Evolutionary conservation across 306 rosid species (phyloP).

Genomic region (Prunus mira): DNA sequence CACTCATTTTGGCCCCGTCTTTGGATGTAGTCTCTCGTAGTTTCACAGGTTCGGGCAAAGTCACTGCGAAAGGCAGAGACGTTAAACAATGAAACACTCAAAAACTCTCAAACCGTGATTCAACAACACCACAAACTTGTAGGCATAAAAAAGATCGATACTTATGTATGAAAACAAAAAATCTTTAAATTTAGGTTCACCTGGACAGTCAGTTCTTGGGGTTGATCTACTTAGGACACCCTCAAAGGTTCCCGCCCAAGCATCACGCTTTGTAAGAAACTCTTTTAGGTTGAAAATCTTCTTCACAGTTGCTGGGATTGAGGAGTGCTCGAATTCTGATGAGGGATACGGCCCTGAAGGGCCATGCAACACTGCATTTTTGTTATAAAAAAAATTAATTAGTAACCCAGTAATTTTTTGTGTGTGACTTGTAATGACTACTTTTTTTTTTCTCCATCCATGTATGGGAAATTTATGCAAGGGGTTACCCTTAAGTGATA

Average conservation of each 20-base stretch:
- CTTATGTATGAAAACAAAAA: too few relatives aligned
- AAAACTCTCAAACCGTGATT: too few relatives aligned
- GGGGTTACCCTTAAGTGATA: background rate
- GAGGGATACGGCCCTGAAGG: conserved; percentile 52
- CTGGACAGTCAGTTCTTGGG: conserved; percentile 53
- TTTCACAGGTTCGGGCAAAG: conserved; percentile 40
- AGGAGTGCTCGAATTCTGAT: conserved; percentile 75
- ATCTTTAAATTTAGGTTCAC: conserved; percentile 1
- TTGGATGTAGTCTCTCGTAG: conserved; percentile 43
- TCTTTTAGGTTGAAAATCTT: conserved; percentile 53
- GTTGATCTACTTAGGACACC: conserved; percentile 26
- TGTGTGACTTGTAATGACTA: too few relatives aligned
- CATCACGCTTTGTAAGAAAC: conserved; percentile 57
- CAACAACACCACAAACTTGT: too few relatives aligned
- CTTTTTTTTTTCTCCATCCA: too few relatives aligned
- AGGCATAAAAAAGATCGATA: too few relatives aligned
- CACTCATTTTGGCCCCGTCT: conserved; percentile 37
- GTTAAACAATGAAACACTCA: too few relatives aligned
- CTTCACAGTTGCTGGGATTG: conserved; percentile 56
- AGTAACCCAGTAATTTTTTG: background rate
- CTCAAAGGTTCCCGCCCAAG: conserved; percentile 51
- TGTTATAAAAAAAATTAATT: too few relatives aligned
- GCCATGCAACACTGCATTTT: conserved; percentile 49
- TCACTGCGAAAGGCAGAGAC: conserved; percentile 26
- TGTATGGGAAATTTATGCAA: too few relatives aligned